These are phyloP conservation scores for Penicillium sp. DNA, from an alignment of 2,329 filamentous ascomycete genomes.

Conservation along the genomic window DNA sequence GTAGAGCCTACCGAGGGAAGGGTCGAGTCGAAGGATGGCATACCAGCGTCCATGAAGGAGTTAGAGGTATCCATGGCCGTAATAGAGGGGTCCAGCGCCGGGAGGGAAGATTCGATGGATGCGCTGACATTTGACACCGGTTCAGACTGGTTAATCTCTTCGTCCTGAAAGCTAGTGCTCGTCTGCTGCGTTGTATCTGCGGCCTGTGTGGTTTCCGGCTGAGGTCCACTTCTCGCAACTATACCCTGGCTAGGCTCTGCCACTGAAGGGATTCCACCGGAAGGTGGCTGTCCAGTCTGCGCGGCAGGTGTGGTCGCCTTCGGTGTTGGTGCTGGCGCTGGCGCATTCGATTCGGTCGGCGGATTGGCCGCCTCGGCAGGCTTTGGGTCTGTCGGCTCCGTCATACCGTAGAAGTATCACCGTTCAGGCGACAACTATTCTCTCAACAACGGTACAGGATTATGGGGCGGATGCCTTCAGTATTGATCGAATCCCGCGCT, in stretches of 20 bases:
- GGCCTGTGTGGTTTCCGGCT: constrained; percentile 3
- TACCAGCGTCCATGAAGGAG: constrained; percentile 25
- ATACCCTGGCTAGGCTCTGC: constrained; percentile 12
- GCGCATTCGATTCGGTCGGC: constrained; percentile 18
- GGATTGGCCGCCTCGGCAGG: constrained; percentile 18
- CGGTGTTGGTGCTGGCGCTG: too few relatives aligned
- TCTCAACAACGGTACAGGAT: constrained; percentile 1
- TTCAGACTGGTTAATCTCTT: too few relatives aligned
- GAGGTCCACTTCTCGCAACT: constrained; percentile 4
- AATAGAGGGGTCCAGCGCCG: constrained; percentile 24
- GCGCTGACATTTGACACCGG: constrained; percentile 14
- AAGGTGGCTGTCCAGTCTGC: constrained; percentile 18
- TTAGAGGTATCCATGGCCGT: constrained; percentile 24
- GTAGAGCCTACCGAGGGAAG: constrained; percentile 23
- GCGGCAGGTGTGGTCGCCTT: constrained; percentile 18
- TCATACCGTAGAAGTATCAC: constrained; percentile 13
- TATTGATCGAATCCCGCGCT: constrained; percentile 1
- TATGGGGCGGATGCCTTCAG: not conserved
- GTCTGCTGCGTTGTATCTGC: constrained; percentile 5
- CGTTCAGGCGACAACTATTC: constrained; percentile 7
- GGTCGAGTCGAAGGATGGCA: constrained; percentile 25
- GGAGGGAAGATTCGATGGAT: constrained; percentile 22
- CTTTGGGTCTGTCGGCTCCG: constrained; percentile 22
- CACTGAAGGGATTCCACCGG: constrained; percentile 8
- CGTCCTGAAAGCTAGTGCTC: not conserved